phyloP scores from a whole-genome alignment of 495 filamentous ascomycete species.

The Trichoderma orchidacearum region DNA sequence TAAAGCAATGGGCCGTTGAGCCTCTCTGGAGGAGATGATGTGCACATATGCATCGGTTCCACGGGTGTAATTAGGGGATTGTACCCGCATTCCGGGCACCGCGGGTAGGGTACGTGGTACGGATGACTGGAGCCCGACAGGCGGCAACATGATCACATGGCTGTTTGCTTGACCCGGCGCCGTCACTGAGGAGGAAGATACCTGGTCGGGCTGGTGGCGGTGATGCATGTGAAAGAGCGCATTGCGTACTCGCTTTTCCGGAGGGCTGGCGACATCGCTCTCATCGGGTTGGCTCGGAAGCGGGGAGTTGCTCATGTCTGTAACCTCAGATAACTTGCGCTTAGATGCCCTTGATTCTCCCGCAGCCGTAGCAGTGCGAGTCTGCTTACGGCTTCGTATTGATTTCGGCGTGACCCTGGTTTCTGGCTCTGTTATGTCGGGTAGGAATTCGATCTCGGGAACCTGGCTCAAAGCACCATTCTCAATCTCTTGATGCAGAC shows the following conservation, averaged over 20 bases:
- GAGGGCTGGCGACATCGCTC: neutral
- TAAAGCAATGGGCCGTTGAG: neutral
- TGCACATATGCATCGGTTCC: neutral
- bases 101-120: neutral
- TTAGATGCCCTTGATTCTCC: neutral
- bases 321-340: neutral
- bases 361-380: neutral
- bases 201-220: neutral
- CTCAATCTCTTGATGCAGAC: conserved; percentile 19
- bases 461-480: conserved; percentile 19
- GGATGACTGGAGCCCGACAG: neutral
- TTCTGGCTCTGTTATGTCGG: conserved; percentile 26
- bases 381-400: conserved; percentile 7
- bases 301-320: neutral
- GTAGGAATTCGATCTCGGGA: conserved; percentile 57
- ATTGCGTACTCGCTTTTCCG: neutral
- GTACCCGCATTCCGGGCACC: neutral
- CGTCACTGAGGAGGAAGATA: neutral
- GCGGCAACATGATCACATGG: neutral
- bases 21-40: neutral
- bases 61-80: neutral
- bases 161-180: neutral
- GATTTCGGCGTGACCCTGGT: conserved; percentile 3
- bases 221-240: neutral
- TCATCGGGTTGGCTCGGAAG: neutral